These are phyloP conservation scores for Tarenaya hassleriana DNA, from an alignment of 345 rosid species.

Conservation along the genomic window DNA sequence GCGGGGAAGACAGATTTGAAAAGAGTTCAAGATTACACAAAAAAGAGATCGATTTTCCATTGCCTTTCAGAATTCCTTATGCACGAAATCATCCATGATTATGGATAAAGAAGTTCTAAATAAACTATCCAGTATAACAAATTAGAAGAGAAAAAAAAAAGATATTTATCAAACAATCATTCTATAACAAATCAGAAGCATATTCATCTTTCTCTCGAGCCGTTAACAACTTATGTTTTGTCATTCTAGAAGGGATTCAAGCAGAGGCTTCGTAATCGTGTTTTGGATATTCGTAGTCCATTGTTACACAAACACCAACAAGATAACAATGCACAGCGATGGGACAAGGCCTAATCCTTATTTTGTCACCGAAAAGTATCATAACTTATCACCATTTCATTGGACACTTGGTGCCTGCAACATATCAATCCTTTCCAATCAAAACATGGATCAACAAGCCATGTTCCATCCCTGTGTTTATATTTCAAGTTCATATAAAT, in stretches of 20 bases:
- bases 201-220: too few relatives aligned
- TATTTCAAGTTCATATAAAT: too few relatives aligned
- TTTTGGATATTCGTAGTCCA: conserved; percentile 62
- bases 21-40: neutral
- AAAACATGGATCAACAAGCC: too few relatives aligned
- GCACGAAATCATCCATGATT: too few relatives aligned
- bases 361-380: conserved; percentile 60
- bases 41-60: too few relatives aligned
- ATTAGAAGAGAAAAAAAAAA: too few relatives aligned
- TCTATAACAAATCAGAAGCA: too few relatives aligned
- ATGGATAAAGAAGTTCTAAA: too few relatives aligned
- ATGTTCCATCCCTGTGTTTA: too few relatives aligned
- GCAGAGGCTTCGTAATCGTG: conserved; percentile 39
- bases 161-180: too few relatives aligned
- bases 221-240: neutral
- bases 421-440: conserved; percentile 3
- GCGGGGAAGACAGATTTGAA: neutral
- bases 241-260: conserved; percentile 64
- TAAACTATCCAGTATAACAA: too few relatives aligned
- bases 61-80: too few relatives aligned
- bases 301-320: conserved; percentile 56
- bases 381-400: conserved; percentile 18
- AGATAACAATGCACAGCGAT: conserved; percentile 72
- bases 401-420: conserved; percentile 42
- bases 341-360: conserved; percentile 85